Evolutionary conservation across 345 rosid genomes (phyloP), one percentile per base, ranked within the genome.

Genomic region (Odontarrhena argentea): DNA sequence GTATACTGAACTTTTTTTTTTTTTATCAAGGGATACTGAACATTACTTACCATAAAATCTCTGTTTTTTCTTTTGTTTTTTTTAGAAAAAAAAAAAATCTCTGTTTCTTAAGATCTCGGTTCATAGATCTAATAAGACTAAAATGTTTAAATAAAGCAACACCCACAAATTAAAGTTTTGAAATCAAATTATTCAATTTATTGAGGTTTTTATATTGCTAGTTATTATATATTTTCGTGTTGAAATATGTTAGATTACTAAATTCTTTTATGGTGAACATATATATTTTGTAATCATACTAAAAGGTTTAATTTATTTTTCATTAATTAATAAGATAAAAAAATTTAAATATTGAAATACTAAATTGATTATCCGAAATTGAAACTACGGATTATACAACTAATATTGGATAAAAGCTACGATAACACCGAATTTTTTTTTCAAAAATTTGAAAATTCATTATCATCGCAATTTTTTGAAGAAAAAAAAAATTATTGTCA

Each of bases 11-110:
- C 22, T 49, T 5, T 45, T 9, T 11, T 9, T n/a, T 42, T n/a
- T 43, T 42, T 51, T 60, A 37, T 42, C 8, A 51, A 50, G 0
- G 6, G 45, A 42, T 42, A 59, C 40, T 18, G 7, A 3, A 34
- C 6, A 51, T 32, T 59, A 50, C 60, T 59, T 68, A 3, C 36
- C 36, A 32, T 32, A 32, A 32, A 32, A 32, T 32, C 36, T 32
- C 7, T 32, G 7, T 32, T 32, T 32, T 32, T 4, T 18, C 22
- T 18, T 18, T 18, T 18, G 22, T 18, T 18, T 18, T 18, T 18
- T 18, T 18, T n/a, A n/a, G n/a, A 18, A 1, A 18, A 18, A 18
- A 18, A 18, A 18, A 18, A 53, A 65, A 11, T 30, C 32, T 4
- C 6, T 30, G 28, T 28, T 40, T 49, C 13, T 10, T 49, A 24